Base-by-base conservation (phyloP, 1,284 basidiomycete species). In the Fomitiporia mediterranea region DNA sequence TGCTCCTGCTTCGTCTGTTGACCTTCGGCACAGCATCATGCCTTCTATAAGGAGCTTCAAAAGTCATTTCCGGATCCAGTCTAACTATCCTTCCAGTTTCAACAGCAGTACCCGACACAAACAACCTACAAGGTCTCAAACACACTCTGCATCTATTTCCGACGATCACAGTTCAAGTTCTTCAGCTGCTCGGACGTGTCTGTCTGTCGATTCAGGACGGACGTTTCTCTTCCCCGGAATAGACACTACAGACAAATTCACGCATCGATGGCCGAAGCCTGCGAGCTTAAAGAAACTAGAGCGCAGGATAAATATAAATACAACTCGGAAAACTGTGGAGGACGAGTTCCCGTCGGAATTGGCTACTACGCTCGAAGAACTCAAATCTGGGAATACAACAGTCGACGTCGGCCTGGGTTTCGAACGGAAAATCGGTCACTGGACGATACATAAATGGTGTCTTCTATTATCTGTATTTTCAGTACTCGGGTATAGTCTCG, bases 371-470 rank as follows among this genome's bases (percentile, higher is more conserved):
- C 63, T 60, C 4, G 64, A 69, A 32, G 42, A 47, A 8, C 8
- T 40, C 27, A 23, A 15, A 19, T 47, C 17, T 17, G 51, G 40
- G 15, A 5, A 19, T n/a, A 42, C n/a, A n/a, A n/a, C n/a, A n/a
- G n/a, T 39, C 19, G 47, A 57, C 15, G 51, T 58, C 17, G 61
- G 53, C n/a, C 17, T 58, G 39, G 52, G 52, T 17, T 27, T 56
- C 75, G 70, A 74, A 39, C 61, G 61, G 37, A n/a, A n/a, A n/a
- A 62, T 71, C 32, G 73, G 70, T 27, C 61, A 67, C 28, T 84
- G 83, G 83, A 80, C 80, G 15, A 53, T 60, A 15, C 76, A 76
- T 65, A 85, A 84, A 65, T 83, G 80, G 79, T 76, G 70, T 51
- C 67, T 84, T 35, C 64, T 84, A 8, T 47, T 79, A 17, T 83